Evolutionary conservation across 2,329 filamentous ascomycete genomes (phyloP), one percentile per base, ranked within the genome.

Genomic region (Colletotrichum cereale): DNA sequence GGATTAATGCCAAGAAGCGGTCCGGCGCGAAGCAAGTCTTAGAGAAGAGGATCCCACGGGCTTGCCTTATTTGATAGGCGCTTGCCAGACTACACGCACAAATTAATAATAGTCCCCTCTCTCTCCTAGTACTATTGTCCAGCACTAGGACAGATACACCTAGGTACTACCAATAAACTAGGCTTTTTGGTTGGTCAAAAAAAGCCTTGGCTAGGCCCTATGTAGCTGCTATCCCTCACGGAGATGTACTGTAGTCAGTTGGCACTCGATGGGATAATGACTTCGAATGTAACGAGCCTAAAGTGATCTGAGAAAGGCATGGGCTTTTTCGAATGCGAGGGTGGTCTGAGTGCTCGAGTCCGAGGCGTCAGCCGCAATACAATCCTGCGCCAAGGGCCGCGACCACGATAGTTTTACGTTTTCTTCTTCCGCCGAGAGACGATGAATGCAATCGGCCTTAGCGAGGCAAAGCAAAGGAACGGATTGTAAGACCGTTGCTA

Each of bases 311-410:
- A 42, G 38, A 14, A 40, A 42, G 40, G 16, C 16, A 21, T 21
- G 16, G 40, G 5, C 40, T 21, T 21, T 21, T 6, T 42, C 14
- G 16, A 21, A 5, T 18, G 2, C 18, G 16, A 21, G 6, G 16
- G 40, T 42, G 40, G 16, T 21, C 16, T 42, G 6, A 21, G 6
- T 18, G 40, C 5, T 16, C 11, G 31, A 21, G 44, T 34, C 63
- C 42, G 44, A 53, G 63, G 44, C 44, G 44, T 61, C 24, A 52
- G 55, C 5, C 31, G 38, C 62, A 48, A 48, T 50, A 10, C 18
- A 26, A 66, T 58, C 62, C 64, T 66, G 56, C 56, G 64, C 10
- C 64, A 66, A 24, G 64, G 3, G 5, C 21, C 47, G 47, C 34
- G 11, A 56, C 64, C 36, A 62, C 56, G 10, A 62, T 62, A n/a